Base-by-base conservation (phyloP, 1,284 basidiomycete species). In the Anthracocystis panici-leucophaei region DNA sequence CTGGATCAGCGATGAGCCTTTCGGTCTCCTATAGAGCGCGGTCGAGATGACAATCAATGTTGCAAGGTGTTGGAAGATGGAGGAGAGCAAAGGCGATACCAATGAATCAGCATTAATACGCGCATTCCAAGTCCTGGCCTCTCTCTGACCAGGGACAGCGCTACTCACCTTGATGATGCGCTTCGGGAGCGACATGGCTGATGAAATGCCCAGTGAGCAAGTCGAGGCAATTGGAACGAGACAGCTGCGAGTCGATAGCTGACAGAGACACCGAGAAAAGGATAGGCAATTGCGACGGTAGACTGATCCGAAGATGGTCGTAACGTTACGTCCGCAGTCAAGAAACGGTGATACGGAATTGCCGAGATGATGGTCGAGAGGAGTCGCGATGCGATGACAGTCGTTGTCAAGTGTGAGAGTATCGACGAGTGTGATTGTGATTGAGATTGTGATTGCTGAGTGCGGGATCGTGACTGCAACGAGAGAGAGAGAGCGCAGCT, bases 1-100 rank as follows among this genome's bases (percentile, higher is more conserved):
- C 94, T 40, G 96, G 94, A 87, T 99, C 96, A 48, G 93, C 91
- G 57, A 96, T 91, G 35, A 99, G 91, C 53, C 97, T 90, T 86
- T 98, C 95, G 45, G 96, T 99, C 89, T 99, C 96, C 96, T 98
- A 66, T 21, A 9, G 31, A n/a, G 54, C 23, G 51, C n/a, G 25
- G n/a, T 20, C 18, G 38, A 48, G 18, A 55, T 33, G 31, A 12
- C 10, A 33, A 33, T 10, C 31, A 33, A 33, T 33, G 11, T 33
- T 12, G 9, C 31, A 8, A 33, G 2, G 35, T 38, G 35, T 38
- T 38, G 35, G 12, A 38, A 38, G 14, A 38, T 38, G 35, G 35
- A 14, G 35, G 35, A 38, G 35, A 38, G 35, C 35, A 38, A 38
- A 38, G 35, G 12, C 35, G 14, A 38, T 3, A 16, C 14, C 38